Evolutionary conservation across 306 rosid species (phyloP).

Genomic region (Vigna unguiculata): DNA sequence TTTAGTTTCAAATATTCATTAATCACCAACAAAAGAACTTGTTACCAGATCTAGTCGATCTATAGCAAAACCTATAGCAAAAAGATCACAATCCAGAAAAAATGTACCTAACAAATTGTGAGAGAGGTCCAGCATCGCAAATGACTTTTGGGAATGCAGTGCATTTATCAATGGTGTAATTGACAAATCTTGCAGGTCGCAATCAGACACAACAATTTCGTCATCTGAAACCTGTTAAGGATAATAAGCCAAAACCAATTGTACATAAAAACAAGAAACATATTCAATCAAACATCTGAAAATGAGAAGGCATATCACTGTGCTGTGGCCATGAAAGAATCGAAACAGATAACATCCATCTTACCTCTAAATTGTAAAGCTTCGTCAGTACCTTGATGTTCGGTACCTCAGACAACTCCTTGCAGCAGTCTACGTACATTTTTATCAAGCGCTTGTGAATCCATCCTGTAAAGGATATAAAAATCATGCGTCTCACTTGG

Average conservation of each 20-base stretch:
- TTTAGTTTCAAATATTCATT: slow-evolving; percentile 14
- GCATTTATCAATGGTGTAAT: slow-evolving; percentile 85
- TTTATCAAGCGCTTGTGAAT: slow-evolving; percentile 84
- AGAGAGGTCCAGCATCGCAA: slow-evolving; percentile 88
- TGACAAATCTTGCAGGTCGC: slow-evolving; percentile 92
- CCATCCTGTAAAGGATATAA: slow-evolving; percentile 65
- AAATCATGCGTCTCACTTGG: slow-evolving; percentile 26
- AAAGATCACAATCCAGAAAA: slow-evolving; percentile 24
- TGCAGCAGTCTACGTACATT: slow-evolving; percentile 76
- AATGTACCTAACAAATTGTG: slow-evolving; percentile 84
- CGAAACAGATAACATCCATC: slow-evolving; percentile 31
- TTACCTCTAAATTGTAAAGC: slow-evolving; percentile 91
- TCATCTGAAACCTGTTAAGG: slow-evolving; percentile 82
- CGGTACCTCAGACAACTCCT: slow-evolving; percentile 72
- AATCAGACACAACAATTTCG: slow-evolving; percentile 77
- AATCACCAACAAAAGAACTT: slow-evolving; percentile 31
- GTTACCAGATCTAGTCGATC: neutral
- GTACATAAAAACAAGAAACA: neutral
- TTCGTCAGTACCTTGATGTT: slow-evolving; percentile 80
- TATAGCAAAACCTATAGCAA: slow-evolving; percentile 23
- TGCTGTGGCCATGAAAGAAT: neutral
- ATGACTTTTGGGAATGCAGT: slow-evolving; percentile 68
- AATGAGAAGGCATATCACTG: slow-evolving; percentile 29
- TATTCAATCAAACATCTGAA: slow-evolving; percentile 25
- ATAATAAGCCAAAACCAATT: slow-evolving; percentile 34